phyloP scores from a whole-genome alignment of 306 rosid genomes.

The Rubus parviflorus region DNA sequence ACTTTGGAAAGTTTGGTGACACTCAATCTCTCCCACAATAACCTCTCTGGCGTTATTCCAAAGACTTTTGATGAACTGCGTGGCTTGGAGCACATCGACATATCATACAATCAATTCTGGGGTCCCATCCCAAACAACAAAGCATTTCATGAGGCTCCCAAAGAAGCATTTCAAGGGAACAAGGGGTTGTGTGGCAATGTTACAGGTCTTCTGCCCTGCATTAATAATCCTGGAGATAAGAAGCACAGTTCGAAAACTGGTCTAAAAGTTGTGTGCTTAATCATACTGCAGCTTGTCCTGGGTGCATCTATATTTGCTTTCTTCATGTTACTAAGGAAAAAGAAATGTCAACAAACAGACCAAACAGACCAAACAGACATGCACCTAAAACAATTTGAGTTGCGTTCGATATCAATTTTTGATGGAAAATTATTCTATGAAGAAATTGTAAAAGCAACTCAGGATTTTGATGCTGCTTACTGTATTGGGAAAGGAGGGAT shows the following conservation, averaged over 20 bases:
- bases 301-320: not conserved
- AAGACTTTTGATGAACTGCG: not conserved
- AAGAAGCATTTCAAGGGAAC: conserved; percentile 28
- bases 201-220: conserved; percentile 19
- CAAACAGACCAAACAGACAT: not conserved
- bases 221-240: not conserved
- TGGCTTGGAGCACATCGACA: conserved; percentile 20
- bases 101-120: conserved; percentile 25
- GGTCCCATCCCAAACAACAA: conserved; percentile 32
- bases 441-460: conserved; percentile 38
- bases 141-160: conserved; percentile 17
- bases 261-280: not conserved
- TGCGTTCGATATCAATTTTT: conserved; percentile 19
- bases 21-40: conserved; percentile 40
- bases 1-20: conserved; percentile 27
- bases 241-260: not conserved
- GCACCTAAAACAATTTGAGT: not conserved
- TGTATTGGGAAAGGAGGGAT: conserved; percentile 37
- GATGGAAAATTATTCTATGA: conserved; percentile 29
- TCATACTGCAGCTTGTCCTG: not conserved
- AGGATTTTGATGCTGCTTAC: conserved; percentile 23
- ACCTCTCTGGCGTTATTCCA: conserved; percentile 36
- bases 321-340: not conserved
- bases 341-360: not conserved
- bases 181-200: conserved; percentile 34